phyloP scores from a whole-genome alignment of 352 stramenopile species.

The Aphanomyces stellatus region DNA sequence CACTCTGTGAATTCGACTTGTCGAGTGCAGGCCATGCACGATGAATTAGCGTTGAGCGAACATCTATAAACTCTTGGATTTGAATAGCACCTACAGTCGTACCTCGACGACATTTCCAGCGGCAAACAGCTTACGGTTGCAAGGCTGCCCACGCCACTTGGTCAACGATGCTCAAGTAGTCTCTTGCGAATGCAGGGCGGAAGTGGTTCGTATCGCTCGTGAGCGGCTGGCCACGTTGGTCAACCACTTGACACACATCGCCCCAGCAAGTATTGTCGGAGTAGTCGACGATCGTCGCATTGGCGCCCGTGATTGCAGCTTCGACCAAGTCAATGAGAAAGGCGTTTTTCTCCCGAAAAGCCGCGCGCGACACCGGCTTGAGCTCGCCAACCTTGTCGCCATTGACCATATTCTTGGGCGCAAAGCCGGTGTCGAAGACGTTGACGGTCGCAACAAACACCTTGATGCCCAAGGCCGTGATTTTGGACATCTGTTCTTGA shows the following conservation, averaged over 20 bases:
- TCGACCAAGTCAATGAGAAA: slow-evolving; percentile 8
- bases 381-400: background rate
- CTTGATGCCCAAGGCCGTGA: slow-evolving; percentile 7
- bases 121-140: too few species aligned
- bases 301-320: background rate
- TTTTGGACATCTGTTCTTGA: background rate
- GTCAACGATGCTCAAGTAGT: slow-evolving; percentile 16
- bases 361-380: background rate
- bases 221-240: slow-evolving; percentile 1
- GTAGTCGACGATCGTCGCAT: slow-evolving; percentile 16
- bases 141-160: slow-evolving; percentile 1
- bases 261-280: slow-evolving; percentile 16
- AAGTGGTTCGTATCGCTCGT: slow-evolving; percentile 6
- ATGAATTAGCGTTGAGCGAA: too few species aligned
- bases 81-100: too few species aligned
- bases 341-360: background rate
- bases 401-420: slow-evolving; percentile 12
- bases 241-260: slow-evolving; percentile 13
- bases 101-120: too few species aligned
- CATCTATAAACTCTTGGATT: too few species aligned
- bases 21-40: too few species aligned
- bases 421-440: slow-evolving; percentile 1
- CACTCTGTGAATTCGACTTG: too few species aligned
- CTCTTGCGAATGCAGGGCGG: background rate
- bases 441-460: slow-evolving; percentile 16